Percentiles rank a stretch among this genome's conserved stretches.
These are phyloP conservation scores for Dactylellina sp. DNA, from an alignment of 2,329 filamentous ascomycete genomes.

Conservation along the genomic window DNA sequence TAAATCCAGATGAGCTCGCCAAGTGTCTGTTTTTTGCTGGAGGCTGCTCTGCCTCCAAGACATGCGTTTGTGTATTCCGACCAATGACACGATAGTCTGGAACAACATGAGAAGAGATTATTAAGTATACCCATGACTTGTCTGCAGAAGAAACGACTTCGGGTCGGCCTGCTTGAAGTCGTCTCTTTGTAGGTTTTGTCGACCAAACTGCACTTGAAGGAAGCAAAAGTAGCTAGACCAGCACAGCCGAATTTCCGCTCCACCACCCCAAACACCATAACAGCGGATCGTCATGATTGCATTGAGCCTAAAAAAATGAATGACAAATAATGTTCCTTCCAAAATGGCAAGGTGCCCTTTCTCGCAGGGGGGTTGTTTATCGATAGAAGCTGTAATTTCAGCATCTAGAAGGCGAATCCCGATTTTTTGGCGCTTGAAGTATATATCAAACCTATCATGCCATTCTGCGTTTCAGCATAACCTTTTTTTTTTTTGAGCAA, in stretches of 20 bases:
- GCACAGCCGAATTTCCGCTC: conserved; percentile 54
- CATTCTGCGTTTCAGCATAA: not conserved
- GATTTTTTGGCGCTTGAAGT: conserved; percentile 14
- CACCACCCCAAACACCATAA: conserved; percentile 41
- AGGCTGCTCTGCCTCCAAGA: not conserved
- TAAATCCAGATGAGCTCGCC: conserved; percentile 8
- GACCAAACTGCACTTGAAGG: conserved; percentile 27
- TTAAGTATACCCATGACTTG: not conserved
- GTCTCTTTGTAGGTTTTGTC: conserved; percentile 15
- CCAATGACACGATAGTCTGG: not conserved
- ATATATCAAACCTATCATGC: conserved; percentile 3
- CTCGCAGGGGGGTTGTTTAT: conserved; percentile 30
- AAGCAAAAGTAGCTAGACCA: conserved; percentile 4
- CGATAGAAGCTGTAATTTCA: conserved; percentile 42
- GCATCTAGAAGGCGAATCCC: conserved; percentile 39
- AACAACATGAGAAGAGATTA: conserved; percentile 46
- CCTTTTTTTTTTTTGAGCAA: not conserved
- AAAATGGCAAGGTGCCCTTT: conserved; percentile 36
- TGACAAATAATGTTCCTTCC: conserved; percentile 54
- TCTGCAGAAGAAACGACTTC: not conserved
- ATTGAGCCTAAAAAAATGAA: conserved; percentile 48
- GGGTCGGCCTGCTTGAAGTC: conserved; percentile 25
- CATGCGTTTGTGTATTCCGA: conserved; percentile 7
- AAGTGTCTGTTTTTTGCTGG: too few relatives aligned
- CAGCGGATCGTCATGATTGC: conserved; percentile 29